Evolutionary conservation across 495 filamentous ascomycete species (phyloP).

Genomic region (Tuber umbilicatum): DNA sequence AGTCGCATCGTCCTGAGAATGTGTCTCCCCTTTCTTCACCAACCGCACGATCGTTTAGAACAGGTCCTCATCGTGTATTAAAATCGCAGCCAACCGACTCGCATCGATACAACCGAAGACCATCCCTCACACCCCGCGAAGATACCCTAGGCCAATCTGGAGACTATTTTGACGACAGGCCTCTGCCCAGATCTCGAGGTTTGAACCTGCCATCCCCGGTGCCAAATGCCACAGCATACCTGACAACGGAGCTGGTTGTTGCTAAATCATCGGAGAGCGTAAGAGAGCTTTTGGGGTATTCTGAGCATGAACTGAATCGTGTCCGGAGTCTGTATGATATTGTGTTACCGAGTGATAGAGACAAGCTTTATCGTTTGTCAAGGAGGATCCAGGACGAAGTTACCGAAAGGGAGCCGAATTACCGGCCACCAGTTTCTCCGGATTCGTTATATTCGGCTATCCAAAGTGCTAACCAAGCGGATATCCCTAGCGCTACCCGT

Average conservation of each 20-base stretch:
- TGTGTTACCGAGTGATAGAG: constrained; percentile 48
- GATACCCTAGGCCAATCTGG: constrained; percentile 33
- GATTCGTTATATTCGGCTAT: constrained; percentile 31
- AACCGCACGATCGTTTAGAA: constrained; percentile 46
- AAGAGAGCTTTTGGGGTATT: constrained; percentile 47
- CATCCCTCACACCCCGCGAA: constrained; percentile 41
- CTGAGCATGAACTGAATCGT: constrained; percentile 43
- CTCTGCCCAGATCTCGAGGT: constrained; percentile 46
- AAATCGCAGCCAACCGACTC: constrained; percentile 52
- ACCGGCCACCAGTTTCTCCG: constrained; percentile 50
- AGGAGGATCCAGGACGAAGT: constrained; percentile 48
- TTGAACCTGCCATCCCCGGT: constrained; percentile 44
- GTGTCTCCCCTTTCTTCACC: constrained; percentile 45
- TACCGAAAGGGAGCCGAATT: constrained; percentile 49
- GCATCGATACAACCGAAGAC: constrained; percentile 47
- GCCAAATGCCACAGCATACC: constrained; percentile 49
- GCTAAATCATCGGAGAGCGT: constrained; percentile 52
- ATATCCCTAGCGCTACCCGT: constrained; percentile 31
- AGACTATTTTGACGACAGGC: constrained; percentile 40
- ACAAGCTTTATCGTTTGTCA: constrained; percentile 48
- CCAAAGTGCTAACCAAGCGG: constrained; percentile 29
- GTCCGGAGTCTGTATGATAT: constrained; percentile 49
- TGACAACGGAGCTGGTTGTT: constrained; percentile 53
- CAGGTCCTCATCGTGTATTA: constrained; percentile 52
- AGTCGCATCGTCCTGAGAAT: constrained; percentile 37